These are phyloP conservation scores for Cadophora gregata DNA, from an alignment of 2,329 filamentous ascomycete genomes.

Conservation along the genomic window DNA sequence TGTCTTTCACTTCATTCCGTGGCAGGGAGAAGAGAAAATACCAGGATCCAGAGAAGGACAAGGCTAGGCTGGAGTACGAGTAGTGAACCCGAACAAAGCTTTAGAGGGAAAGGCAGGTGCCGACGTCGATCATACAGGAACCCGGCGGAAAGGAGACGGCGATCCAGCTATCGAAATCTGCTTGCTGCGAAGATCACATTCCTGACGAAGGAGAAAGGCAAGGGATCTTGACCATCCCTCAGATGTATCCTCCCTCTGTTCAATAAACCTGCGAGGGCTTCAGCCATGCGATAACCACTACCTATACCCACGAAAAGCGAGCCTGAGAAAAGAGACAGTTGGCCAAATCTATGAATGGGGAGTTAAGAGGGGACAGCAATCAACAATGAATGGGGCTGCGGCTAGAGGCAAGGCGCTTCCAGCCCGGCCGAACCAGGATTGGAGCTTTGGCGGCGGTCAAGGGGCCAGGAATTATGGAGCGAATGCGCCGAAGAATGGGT, in stretches of 20 bases:
- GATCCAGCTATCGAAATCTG: slow-evolving; percentile 22
- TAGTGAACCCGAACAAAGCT: slow-evolving; percentile 15
- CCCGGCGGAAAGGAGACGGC: slow-evolving; percentile 16
- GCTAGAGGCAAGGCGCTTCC: slow-evolving; percentile 31
- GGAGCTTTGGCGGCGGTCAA: slow-evolving; percentile 30
- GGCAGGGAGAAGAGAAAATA: background rate
- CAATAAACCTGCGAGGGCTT: background rate
- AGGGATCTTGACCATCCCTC: background rate
- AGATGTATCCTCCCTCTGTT: background rate
- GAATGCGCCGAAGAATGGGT: slow-evolving; percentile 25
- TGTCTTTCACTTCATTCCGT: background rate
- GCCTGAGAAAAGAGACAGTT: background rate
- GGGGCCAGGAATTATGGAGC: slow-evolving; percentile 14
- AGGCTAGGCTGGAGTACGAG: background rate
- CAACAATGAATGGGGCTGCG: slow-evolving; percentile 28
- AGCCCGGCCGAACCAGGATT: slow-evolving; percentile 33
- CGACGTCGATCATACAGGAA: slow-evolving; percentile 22
- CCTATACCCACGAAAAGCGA: slow-evolving; percentile 7
- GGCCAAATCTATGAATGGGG: background rate
- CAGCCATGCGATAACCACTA: slow-evolving; percentile 21
- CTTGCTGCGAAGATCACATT: slow-evolving; percentile 8
- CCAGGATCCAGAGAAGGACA: background rate
- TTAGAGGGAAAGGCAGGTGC: slow-evolving; percentile 18
- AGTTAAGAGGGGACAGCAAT: background rate
- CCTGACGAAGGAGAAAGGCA: background rate